Conservation (phyloP, 306 rosid genomes). For the Acmispon strigosus region DNA sequence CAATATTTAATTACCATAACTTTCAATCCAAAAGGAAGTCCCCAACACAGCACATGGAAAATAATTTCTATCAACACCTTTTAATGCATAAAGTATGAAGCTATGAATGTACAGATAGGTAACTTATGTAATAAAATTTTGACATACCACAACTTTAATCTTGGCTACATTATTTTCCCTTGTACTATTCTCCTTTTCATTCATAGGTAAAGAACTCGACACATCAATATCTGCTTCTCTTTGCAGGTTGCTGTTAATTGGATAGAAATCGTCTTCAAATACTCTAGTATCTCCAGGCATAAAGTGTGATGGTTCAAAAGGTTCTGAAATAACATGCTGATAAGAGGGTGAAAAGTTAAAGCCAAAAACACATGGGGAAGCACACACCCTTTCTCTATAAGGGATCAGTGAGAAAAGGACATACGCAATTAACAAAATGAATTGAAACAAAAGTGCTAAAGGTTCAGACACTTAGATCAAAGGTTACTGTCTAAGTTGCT, state of each 20-base stretch:
- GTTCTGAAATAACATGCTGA: conserved; percentile 85
- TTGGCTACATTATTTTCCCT: conserved; percentile 89
- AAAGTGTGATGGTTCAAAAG: conserved; percentile 90
- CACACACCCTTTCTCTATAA: neutral
- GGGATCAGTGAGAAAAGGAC: neutral
- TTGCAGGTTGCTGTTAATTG: conserved; percentile 48
- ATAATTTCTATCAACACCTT: neutral
- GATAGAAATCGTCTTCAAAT: conserved; percentile 56
- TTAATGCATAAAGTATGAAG: neutral
- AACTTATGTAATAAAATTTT: neutral
- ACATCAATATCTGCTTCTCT: conserved; percentile 61
- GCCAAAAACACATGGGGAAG: conserved; percentile 9
- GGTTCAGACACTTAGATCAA: conserved; percentile 1
- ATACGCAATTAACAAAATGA: neutral
- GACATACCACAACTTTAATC: conserved; percentile 97
- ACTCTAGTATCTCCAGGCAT: conserved; percentile 69
- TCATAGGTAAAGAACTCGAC: conserved; percentile 37
- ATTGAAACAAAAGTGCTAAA: neutral
- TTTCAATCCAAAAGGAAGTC: neutral
- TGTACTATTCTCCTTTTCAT: conserved; percentile 62
- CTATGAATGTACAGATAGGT: neutral
- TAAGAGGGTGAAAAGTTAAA: conserved; percentile 5
- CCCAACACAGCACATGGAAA: neutral
- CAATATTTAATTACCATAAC: neutral
- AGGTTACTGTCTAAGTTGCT: neutral